Conservation (phyloP, 495 filamentous ascomycete species). For the Neurospora tetrasperma region DNA sequence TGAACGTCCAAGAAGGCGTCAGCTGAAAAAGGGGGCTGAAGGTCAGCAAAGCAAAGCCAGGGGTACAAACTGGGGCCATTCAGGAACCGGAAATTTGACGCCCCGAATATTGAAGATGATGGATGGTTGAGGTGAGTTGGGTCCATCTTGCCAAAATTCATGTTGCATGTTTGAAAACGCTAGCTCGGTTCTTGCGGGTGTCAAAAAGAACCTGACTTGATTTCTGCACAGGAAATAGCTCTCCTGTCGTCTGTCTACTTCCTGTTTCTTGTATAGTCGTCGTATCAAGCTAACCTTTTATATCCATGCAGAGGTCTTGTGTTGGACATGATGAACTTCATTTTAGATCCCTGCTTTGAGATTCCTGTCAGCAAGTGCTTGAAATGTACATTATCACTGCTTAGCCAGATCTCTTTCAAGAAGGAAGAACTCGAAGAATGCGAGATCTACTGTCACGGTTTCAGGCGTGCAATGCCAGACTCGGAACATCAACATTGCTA, state of each 20-base stretch:
- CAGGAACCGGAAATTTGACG: background rate
- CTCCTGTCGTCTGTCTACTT: too few species aligned
- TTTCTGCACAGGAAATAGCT: too few species aligned
- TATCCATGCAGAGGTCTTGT: background rate
- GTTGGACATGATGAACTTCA: background rate
- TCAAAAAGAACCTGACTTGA: too few species aligned
- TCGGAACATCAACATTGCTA: too few species aligned
- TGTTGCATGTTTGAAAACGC: background rate
- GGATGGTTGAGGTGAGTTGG: background rate
- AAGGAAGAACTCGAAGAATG: too few species aligned
- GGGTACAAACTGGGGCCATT: background rate
- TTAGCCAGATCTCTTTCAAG: background rate
- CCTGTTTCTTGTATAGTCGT: too few species aligned
- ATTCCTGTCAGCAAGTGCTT: background rate
- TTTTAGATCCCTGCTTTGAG: background rate
- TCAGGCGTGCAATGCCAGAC: too few species aligned
- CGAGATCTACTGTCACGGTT: too few species aligned
- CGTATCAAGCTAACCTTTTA: too few species aligned
- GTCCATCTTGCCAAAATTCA: background rate
- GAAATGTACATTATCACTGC: background rate
- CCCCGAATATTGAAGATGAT: background rate
- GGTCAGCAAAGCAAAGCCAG: background rate
- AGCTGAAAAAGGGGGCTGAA: background rate
- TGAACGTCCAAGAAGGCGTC: background rate
- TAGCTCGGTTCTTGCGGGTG: too few species aligned